Evolutionary conservation across 352 stramenopile genomes (phyloP), one percentile per base, ranked within the genome.

Genomic region (Pythium vanterpoolii): DNA sequence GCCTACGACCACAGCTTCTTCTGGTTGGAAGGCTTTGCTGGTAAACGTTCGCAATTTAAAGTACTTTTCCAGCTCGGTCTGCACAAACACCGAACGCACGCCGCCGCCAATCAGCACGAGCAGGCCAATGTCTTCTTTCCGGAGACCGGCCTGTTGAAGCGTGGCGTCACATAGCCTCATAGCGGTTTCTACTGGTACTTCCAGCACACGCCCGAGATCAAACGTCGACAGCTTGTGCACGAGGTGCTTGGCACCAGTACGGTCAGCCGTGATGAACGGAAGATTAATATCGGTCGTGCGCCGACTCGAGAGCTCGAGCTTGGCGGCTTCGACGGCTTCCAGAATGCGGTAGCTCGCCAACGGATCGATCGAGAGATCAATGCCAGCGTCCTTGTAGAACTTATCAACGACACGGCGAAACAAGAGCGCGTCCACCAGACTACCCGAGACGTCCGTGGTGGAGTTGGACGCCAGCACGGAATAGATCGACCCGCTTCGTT

Each of bases 261-360:
- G 64, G 54, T 92, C 74, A 2, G 82, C 82, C 0, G 82, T 91
- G 62, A 91, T 89, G 59, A 91, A 91, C 40, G 82, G 82, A 0
- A 92, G 67, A 56, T 92, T 88, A 38, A 90, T 73, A 27, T 89
- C 79, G 2, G 76, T 89, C 54, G 61, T 80, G 21, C 52, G 52
- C 1, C 72, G 71, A 38, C 64, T 78, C 18, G 77, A 88, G 13
- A 92, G 65, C 58, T 92, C 82, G 23, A 79, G 76, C 64, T 92
- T 92, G 10, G 82, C 82, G n/a, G 71, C 53, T 43, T 92, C 77
- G 0, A 87, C 77, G 5, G 82, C 77, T 27, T 92, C 77, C 13
- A 85, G 45, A 31, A 92, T 81, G 23, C 82, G 79, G 52, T 85
- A 84, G 53, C 76, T 81, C 14, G 82, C 82, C 70, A 90, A 75